Evolutionary conservation across 257 asterid genomes (phyloP).

Genomic region (Marsdenia floribunda): DNA sequence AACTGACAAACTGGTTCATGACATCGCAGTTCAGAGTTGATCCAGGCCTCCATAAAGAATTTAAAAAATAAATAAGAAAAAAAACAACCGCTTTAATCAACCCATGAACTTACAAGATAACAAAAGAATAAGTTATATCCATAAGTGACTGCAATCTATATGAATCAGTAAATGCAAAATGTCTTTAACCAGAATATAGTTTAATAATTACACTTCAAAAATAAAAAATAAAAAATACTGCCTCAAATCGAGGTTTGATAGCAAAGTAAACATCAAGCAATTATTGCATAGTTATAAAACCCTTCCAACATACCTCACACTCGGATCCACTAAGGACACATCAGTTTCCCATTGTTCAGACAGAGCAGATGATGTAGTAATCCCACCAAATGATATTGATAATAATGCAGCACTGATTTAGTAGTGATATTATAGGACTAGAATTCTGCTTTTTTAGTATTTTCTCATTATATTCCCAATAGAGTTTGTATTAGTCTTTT

Average conservation of each 20-base stretch:
- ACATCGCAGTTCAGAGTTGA: background rate
- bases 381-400: conserved; percentile 25
- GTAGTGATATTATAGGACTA: too few species aligned
- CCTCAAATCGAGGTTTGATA: too few species aligned
- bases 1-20: background rate
- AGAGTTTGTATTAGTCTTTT: too few species aligned
- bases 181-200: background rate
- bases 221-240: too few species aligned
- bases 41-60: background rate
- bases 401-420: background rate
- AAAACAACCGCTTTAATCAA: background rate
- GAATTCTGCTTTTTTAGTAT: too few species aligned
- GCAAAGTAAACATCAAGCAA: background rate
- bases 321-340: conserved; percentile 38
- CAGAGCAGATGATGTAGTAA: conserved; percentile 30
- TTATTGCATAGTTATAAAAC: background rate
- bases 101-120: background rate
- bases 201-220: too few species aligned
- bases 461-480: too few species aligned
- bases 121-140: background rate
- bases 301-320: conserved; percentile 41
- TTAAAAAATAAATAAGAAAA: too few species aligned
- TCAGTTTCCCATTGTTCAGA: conserved; percentile 46
- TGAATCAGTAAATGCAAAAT: background rate
- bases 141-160: background rate